Base-by-base conservation (phyloP, 208 protist genomes). In the Crithidia mellificae region DNA sequence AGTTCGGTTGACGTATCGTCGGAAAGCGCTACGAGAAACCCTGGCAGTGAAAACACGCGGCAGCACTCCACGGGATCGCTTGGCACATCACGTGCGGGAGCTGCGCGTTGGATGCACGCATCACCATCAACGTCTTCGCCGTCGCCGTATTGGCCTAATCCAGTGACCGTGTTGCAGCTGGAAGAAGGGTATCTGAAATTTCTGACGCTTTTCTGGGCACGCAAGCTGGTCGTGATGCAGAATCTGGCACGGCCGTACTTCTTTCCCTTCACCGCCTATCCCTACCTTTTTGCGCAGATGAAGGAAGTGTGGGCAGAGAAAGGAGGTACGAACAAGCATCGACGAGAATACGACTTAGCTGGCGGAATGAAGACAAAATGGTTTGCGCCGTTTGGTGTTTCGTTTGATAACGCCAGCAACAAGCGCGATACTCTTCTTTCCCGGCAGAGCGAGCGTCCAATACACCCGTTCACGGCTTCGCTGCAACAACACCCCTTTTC, bases 191-290 rank as follows among this genome's bases (percentile, higher is more conserved):
- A 62, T n/a, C 34, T n/a, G 27, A 5, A 1, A 15, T 1, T 6
- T 11, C 15, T 67, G 24, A 64, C 27, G 30, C 17, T 6, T 5
- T 74, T 80, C 46, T 74, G 75, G 75, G 29, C 49, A 2, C 22
- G 32, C 34, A 70, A 72, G 34, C 12, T 2, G 5, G 24, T 55
- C 22, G 9, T 49, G 1, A 19, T 34, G 24, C 9, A 55, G 25
- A 32, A 59, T 54, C 68, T 83, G 14, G 55, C 58, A 0, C 24
- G 7, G n/a, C 19, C 65, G 12, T 70, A 69, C 63, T 57, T 57
- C 29, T 83, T 80, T 25, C 73, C 78, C 8, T 29, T 61, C 20
- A 14, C 43, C n/a, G 15, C 19, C 29, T 67, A 47, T 41, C 52
- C 50, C 6, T 39, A 27, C 27, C 39, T 62, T 11, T 0, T 15